Evolutionary conservation across 306 rosid genomes (phyloP).

Genomic region (Arachis hypogaea): DNA sequence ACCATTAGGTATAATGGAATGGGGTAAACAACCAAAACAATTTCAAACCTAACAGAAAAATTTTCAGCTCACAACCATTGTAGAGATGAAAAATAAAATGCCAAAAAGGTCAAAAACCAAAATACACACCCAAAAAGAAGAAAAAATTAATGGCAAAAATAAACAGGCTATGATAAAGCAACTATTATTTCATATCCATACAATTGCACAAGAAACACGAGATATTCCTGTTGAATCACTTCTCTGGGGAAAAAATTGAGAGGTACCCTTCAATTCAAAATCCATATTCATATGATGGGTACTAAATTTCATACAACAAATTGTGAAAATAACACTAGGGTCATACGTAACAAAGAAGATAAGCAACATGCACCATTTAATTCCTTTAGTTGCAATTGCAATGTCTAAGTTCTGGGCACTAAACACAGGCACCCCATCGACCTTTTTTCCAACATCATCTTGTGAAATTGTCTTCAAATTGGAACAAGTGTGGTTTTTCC

Average conservation of each 20-base stretch:
- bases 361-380: conserved; percentile 70
- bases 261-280: conserved; percentile 19
- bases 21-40: conserved; percentile 21
- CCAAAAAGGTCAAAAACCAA: conserved; percentile 3
- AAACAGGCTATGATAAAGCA: conserved; percentile 21
- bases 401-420: conserved; percentile 95
- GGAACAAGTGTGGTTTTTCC: conserved; percentile 94
- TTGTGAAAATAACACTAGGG: conserved; percentile 21
- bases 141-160: neutral
- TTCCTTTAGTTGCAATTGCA: conserved; percentile 84
- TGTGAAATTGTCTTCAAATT: conserved; percentile 70
- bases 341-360: conserved; percentile 33
- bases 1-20: neutral
- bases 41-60: conserved; percentile 18
- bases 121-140: conserved; percentile 4
- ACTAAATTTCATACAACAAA: conserved; percentile 26
- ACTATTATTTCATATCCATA: neutral
- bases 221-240: conserved; percentile 28
- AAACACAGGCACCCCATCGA: conserved; percentile 96
- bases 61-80: neutral
- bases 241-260: neutral
- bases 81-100: neutral
- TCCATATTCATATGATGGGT: conserved; percentile 26
- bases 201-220: conserved; percentile 34
- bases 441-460: conserved; percentile 62